Evolutionary conservation across 805 yeast genomes (phyloP).

Genomic region (Phaffomyces antillensis): DNA sequence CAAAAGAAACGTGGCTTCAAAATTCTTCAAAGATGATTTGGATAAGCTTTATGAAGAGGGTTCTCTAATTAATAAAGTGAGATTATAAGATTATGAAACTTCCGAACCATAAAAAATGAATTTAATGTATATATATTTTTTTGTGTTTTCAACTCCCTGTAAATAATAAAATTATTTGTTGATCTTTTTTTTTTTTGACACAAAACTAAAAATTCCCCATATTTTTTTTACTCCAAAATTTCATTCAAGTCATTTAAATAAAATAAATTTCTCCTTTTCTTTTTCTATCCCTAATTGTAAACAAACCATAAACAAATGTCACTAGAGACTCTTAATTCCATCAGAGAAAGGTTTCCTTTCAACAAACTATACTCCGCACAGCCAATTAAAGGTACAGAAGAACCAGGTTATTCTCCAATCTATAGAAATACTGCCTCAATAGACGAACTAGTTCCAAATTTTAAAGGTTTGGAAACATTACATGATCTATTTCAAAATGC

Average conservation of each 20-base stretch:
- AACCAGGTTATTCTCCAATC: conserved; percentile 6
- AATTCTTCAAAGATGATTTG: conserved; percentile 30
- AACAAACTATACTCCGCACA: conserved; percentile 1
- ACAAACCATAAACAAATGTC: too few relatives aligned
- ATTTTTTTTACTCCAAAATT: too few relatives aligned
- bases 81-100: not conserved
- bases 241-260: too few relatives aligned
- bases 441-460: conserved; percentile 3
- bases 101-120: too few relatives aligned
- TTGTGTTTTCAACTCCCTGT: not conserved
- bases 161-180: too few relatives aligned
- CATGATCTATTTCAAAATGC: conserved; percentile 24
- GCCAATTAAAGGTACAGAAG: conserved; percentile 3
- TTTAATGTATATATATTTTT: too few relatives aligned
- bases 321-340: too few relatives aligned
- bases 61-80: not conserved
- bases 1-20: conserved; percentile 35
- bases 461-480: conserved; percentile 11
- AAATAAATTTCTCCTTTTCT: too few relatives aligned
- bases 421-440: conserved; percentile 5
- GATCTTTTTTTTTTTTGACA: too few relatives aligned
- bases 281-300: too few relatives aligned
- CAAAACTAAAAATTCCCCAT: too few relatives aligned
- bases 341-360: too few relatives aligned
- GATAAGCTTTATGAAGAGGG: conserved; percentile 37